Evolutionary conservation across 2,329 filamentous ascomycete species (phyloP).

Genomic region (Tolypocladium paradoxum): DNA sequence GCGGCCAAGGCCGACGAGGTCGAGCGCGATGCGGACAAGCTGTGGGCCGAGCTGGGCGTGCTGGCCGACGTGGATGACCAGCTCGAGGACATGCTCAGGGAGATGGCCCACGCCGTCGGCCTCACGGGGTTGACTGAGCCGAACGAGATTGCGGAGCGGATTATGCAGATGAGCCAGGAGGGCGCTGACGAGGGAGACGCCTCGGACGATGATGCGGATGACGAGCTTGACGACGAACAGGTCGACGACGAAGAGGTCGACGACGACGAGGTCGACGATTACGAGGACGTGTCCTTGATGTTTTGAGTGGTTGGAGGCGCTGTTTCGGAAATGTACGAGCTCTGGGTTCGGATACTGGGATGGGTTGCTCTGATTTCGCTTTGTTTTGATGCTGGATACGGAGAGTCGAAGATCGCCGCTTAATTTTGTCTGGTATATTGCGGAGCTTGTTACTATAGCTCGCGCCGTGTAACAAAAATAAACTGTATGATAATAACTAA

Average conservation of each 20-base stretch:
- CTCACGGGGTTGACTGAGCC: background rate
- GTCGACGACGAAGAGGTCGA: background rate
- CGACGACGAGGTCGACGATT: background rate
- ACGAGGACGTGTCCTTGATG: too few species aligned
- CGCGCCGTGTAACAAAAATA: too few species aligned
- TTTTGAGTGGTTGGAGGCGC: background rate
- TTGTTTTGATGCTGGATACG: too few species aligned
- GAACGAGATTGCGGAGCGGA: background rate
- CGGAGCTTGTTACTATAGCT: too few species aligned
- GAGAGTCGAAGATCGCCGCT: too few species aligned
- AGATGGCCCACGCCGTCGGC: constrained; percentile 1
- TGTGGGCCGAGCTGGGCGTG: constrained; percentile 7
- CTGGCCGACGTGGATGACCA: constrained; percentile 2
- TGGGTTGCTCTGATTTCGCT: too few species aligned
- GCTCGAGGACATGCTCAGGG: constrained; percentile 5
- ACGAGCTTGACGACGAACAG: too few species aligned
- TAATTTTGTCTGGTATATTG: too few species aligned
- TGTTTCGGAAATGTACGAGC: too few species aligned
- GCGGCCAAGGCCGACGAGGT: constrained; percentile 4
- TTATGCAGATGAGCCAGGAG: background rate
- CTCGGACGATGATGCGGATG: too few species aligned
- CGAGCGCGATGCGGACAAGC: background rate
- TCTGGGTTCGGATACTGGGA: too few species aligned
- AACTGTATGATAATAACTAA: too few species aligned
- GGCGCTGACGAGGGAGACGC: background rate